Percentiles rank a stretch among this genome's conserved stretches.
Evolutionary conservation across 1,284 basidiomycete species (phyloP).

Genomic region (Dichomitus squalens): DNA sequence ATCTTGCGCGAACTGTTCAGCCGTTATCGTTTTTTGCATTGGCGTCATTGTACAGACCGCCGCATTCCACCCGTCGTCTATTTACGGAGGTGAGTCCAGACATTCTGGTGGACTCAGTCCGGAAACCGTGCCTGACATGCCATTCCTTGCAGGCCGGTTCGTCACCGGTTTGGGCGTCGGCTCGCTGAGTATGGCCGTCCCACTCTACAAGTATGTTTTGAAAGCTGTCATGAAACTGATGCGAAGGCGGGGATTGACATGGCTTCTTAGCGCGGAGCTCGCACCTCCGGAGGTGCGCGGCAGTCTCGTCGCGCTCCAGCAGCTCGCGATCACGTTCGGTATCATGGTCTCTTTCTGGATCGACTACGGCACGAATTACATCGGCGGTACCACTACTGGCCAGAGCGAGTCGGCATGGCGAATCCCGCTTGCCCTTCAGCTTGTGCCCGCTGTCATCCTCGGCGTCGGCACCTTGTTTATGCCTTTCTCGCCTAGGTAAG

Average conservation of each 20-base stretch:
- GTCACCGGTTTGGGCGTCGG: slow-evolving; percentile 79
- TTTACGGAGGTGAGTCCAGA: slow-evolving; percentile 56
- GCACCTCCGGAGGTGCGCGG: slow-evolving; percentile 84
- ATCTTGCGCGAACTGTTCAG: slow-evolving; percentile 33
- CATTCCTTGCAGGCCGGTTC: slow-evolving; percentile 54
- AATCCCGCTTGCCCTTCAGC: slow-evolving; percentile 75
- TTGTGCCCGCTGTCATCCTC: slow-evolving; percentile 72
- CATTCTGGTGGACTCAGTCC: background rate
- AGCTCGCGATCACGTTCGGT: slow-evolving; percentile 78
- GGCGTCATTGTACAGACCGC: slow-evolving; percentile 70
- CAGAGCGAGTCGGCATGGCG: slow-evolving; percentile 77
- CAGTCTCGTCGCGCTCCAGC: slow-evolving; percentile 80
- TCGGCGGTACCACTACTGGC: slow-evolving; percentile 56
- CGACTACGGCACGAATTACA: slow-evolving; percentile 76
- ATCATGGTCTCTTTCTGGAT: slow-evolving; percentile 81
- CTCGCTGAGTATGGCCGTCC: slow-evolving; percentile 74
- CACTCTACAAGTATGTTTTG: slow-evolving; percentile 65
- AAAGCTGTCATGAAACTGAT: slow-evolving; percentile 1
- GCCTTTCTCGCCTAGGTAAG: slow-evolving; percentile 68
- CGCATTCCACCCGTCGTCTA: slow-evolving; percentile 56
- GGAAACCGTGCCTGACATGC: background rate
- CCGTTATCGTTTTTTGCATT: slow-evolving; percentile 66
- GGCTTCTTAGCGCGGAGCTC: slow-evolving; percentile 52
- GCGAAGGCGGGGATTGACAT: background rate
- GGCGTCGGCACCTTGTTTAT: slow-evolving; percentile 67